Evolutionary conservation across 257 asterid species (phyloP).

Genomic region (Solanum ossicruentum): DNA sequence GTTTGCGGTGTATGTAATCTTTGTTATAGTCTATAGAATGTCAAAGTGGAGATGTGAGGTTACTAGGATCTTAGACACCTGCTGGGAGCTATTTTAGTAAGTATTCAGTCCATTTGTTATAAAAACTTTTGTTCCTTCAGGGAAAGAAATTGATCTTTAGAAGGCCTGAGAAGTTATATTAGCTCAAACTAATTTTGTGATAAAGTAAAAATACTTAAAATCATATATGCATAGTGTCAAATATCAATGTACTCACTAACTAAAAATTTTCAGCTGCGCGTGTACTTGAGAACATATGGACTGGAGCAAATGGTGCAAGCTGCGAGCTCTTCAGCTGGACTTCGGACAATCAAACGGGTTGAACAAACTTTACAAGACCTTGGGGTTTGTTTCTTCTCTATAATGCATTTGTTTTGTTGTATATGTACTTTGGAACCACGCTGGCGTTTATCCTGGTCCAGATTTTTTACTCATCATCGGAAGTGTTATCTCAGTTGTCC

Average conservation of each 20-base stretch:
- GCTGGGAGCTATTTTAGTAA: not conserved
- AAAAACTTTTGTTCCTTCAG: not conserved
- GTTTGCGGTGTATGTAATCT: not conserved
- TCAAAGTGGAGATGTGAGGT: not conserved
- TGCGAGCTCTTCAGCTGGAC: slow-evolving; percentile 97
- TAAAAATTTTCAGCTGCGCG: slow-evolving; percentile 62
- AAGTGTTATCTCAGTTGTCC: not conserved
- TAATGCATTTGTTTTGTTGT: not conserved
- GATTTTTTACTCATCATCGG: not conserved
- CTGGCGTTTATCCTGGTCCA: not conserved
- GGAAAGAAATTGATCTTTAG: not conserved
- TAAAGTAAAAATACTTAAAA: not conserved
- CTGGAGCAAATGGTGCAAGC: slow-evolving; percentile 98
- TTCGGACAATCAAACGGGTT: slow-evolving; percentile 84
- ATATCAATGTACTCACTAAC: slow-evolving; percentile 1
- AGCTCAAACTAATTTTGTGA: not conserved
- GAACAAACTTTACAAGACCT: slow-evolving; percentile 98
- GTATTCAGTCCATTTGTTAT: not conserved
- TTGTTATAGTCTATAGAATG: not conserved
- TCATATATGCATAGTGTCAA: not conserved
- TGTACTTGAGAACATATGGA: slow-evolving; percentile 76
- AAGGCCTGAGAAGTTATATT: not conserved
- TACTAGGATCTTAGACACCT: not conserved
- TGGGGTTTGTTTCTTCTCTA: slow-evolving; percentile 59
- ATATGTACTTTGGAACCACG: not conserved